These are phyloP conservation scores for Colletotrichum scovillei DNA, from an alignment of 2,329 filamentous ascomycete species.

Conservation along the genomic window DNA sequence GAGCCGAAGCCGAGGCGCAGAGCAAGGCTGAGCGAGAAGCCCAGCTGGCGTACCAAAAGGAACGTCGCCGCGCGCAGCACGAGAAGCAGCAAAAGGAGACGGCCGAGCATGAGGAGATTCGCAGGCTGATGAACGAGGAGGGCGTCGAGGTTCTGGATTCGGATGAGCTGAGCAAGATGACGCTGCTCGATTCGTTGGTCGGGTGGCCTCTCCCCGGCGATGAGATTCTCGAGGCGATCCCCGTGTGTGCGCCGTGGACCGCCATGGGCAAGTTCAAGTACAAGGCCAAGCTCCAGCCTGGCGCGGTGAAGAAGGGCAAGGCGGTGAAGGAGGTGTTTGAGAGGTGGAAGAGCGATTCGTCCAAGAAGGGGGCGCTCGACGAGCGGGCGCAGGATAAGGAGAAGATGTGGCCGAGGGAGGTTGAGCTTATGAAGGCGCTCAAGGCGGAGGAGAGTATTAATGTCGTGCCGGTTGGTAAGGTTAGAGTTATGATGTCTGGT, in stretches of 20 bases:
- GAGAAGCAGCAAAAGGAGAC: conserved; percentile 80
- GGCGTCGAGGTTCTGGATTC: conserved; percentile 70
- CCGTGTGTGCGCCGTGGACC: conserved; percentile 73
- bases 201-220: conserved; percentile 84
- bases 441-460: conserved; percentile 87
- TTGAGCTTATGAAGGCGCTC: conserved; percentile 84
- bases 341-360: conserved; percentile 77
- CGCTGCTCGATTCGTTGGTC: conserved; percentile 76
- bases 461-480: conserved; percentile 81
- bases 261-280: conserved; percentile 83
- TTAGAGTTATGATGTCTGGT: conserved; percentile 81
- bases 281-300: conserved; percentile 94
- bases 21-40: conserved; percentile 78
- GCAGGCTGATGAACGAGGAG: conserved; percentile 69
- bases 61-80: conserved; percentile 84
- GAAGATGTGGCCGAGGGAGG: conserved; percentile 85
- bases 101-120: conserved; percentile 79
- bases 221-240: conserved; percentile 77
- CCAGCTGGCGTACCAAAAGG: conserved; percentile 76
- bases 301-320: conserved; percentile 91
- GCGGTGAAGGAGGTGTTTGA: conserved; percentile 91
- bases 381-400: conserved; percentile 73
- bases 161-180: conserved; percentile 64
- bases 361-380: conserved; percentile 69
- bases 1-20: conserved; percentile 74